Evolutionary conservation across 1,284 basidiomycete genomes (phyloP).

Genomic region (Apiotrichum montevideense): DNA sequence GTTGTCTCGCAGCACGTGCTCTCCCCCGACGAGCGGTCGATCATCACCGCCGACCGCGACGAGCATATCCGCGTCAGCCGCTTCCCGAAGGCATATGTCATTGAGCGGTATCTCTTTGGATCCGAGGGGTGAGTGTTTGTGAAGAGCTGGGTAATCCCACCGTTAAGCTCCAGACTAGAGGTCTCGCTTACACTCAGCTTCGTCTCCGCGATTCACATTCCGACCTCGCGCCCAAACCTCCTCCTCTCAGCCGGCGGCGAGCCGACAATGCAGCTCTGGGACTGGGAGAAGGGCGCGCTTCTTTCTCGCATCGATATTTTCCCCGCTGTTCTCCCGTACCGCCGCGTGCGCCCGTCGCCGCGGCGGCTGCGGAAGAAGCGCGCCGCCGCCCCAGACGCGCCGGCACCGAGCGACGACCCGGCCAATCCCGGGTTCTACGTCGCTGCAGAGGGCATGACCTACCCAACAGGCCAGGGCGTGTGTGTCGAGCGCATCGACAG

Average conservation of each 20-base stretch:
- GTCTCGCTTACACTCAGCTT: constrained; percentile 53
- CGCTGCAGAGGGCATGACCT: constrained; percentile 33
- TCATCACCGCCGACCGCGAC: constrained; percentile 83
- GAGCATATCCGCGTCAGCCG: constrained; percentile 88
- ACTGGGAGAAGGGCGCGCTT: constrained; percentile 62
- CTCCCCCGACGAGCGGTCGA: constrained; percentile 59
- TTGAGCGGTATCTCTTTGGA: constrained; percentile 78
- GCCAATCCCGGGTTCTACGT: constrained; percentile 30
- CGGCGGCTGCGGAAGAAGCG: constrained; percentile 26
- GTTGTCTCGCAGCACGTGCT: constrained; percentile 68
- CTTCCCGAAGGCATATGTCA: constrained; percentile 73
- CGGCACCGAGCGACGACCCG: constrained; percentile 13
- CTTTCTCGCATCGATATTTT: constrained; percentile 55
- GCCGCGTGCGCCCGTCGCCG: constrained; percentile 51
- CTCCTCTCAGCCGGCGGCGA: constrained; percentile 87
- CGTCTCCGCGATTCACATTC: constrained; percentile 71
- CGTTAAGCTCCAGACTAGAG: too few relatives aligned
- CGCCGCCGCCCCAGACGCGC: constrained; percentile 19
- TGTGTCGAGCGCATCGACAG: constrained; percentile 39
- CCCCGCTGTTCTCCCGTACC: constrained; percentile 57
- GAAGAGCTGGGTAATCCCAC: too few relatives aligned
- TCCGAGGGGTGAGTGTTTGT: constrained; percentile 61
- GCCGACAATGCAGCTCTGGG: constrained; percentile 66
- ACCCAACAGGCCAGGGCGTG: constrained; percentile 42
- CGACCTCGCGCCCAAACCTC: constrained; percentile 50